These are phyloP conservation scores for Pseudonectria buxi DNA, from an alignment of 2,329 filamentous ascomycete species.

Conservation along the genomic window DNA sequence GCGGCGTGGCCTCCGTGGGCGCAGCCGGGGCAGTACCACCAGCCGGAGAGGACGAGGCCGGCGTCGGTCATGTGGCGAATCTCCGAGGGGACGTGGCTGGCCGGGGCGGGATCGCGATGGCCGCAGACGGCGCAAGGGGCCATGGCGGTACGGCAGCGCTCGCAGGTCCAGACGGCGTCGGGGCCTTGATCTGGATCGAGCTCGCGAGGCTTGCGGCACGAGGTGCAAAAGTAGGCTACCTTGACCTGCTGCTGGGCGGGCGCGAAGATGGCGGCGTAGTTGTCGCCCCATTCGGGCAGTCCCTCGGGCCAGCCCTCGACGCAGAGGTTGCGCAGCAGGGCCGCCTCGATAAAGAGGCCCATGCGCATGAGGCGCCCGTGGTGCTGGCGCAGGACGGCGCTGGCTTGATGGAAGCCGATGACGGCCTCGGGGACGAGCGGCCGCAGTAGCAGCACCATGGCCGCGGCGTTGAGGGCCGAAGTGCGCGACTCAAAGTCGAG, in stretches of 20 bases:
- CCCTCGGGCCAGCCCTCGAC: constrained; percentile 49
- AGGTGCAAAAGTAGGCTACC: constrained; percentile 47
- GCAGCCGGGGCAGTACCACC: constrained; percentile 60
- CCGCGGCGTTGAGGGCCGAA: constrained; percentile 52
- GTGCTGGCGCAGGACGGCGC: constrained; percentile 51
- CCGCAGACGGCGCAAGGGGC: constrained; percentile 54
- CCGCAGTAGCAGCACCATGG: constrained; percentile 53
- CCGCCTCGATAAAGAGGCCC: constrained; percentile 53
- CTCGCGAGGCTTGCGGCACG: constrained; percentile 51
- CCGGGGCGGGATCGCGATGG: constrained; percentile 42
- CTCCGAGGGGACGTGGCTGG: constrained; percentile 30
- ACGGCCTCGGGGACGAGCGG: constrained; percentile 49
- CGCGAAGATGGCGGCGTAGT: constrained; percentile 48
- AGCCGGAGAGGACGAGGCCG: constrained; percentile 32
- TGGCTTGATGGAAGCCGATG: constrained; percentile 50
- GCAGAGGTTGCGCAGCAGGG: constrained; percentile 55
- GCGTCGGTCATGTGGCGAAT: constrained; percentile 20
- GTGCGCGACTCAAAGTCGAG: constrained; percentile 50
- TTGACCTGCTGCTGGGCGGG: constrained; percentile 49
- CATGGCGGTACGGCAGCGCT: constrained; percentile 46
- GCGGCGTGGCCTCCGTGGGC: constrained; percentile 56
- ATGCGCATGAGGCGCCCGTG: constrained; percentile 54
- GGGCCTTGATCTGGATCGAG: constrained; percentile 39
- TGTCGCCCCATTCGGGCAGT: constrained; percentile 46
- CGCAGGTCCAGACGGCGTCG: constrained; percentile 49